Evolutionary conservation across 2,329 filamentous ascomycete genomes (phyloP).

Genomic region (Cercospora sesami): DNA sequence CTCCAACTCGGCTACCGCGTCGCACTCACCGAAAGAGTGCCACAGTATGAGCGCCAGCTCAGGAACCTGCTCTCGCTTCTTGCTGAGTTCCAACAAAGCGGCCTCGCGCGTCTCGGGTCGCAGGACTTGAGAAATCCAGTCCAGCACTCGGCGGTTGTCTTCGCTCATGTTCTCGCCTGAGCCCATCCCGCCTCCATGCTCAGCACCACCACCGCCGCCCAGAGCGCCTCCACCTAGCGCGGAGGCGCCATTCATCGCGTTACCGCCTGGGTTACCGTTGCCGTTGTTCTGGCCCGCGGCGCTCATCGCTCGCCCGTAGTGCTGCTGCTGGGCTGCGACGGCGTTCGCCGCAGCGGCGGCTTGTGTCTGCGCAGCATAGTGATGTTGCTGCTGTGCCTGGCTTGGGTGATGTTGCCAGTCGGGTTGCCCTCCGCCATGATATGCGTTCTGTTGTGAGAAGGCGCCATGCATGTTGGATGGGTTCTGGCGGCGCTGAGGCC

Average conservation of each 20-base stretch:
- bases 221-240: conserved; percentile 23
- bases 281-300: conserved; percentile 42
- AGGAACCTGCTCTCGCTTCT: conserved; percentile 97
- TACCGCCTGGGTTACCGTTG: conserved; percentile 20
- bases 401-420: conserved; percentile 71
- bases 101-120: conserved; percentile 85
- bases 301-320: conserved; percentile 34
- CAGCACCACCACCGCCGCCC: conserved; percentile 22
- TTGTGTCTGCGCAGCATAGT: conserved; percentile 42
- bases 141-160: conserved; percentile 88
- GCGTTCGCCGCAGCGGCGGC: conserved; percentile 49
- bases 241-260: conserved; percentile 22
- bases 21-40: conserved; percentile 87
- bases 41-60: conserved; percentile 94
- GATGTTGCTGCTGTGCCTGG: conserved; percentile 55
- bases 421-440: conserved; percentile 37
- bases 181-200: conserved; percentile 35
- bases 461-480: conserved; percentile 17
- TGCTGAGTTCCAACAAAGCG: conserved; percentile 91
- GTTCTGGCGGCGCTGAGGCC: conserved; percentile 10
- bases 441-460: conserved; percentile 15
- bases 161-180: conserved; percentile 53
- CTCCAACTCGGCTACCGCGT: neutral
- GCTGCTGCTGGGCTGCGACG: conserved; percentile 38
- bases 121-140: conserved; percentile 87